phyloP scores from a whole-genome alignment of 257 asterid genomes.

The Striga asiatica region DNA sequence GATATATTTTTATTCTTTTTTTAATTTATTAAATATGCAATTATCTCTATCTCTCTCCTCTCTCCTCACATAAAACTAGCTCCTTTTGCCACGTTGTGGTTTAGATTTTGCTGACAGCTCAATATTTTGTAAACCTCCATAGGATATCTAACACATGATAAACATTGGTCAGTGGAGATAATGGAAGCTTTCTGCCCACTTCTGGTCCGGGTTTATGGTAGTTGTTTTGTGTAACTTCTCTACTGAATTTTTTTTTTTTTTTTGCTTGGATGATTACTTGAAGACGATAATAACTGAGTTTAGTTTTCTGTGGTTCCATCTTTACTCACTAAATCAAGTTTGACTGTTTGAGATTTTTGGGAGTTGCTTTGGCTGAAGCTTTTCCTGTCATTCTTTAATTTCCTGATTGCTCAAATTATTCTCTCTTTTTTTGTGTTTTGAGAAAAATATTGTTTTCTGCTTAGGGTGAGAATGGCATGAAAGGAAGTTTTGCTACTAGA shows the following conservation, averaged over 20 bases:
- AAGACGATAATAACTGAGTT: no score
- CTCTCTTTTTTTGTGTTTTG: slow-evolving; percentile 1
- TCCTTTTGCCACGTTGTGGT: not conserved
- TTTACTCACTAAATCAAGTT: no score
- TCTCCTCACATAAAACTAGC: no score
- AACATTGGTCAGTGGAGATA: not conserved
- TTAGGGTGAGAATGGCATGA: slow-evolving; percentile 84
- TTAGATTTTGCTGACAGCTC: not conserved
- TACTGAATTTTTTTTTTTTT: not conserved
- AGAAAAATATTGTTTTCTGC: slow-evolving; percentile 13
- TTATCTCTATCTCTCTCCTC: no score
- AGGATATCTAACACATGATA: not conserved
- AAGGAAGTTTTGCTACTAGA: slow-evolving; percentile 81
- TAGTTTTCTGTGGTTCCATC: not conserved
- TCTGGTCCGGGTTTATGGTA: not conserved
- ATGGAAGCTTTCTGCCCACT: not conserved
- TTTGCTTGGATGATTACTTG: not conserved
- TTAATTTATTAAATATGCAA: no score
- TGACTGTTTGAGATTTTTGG: not conserved
- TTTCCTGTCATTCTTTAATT: not conserved
- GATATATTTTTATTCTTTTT: no score
- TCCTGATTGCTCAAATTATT: not conserved
- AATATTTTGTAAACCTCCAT: not conserved
- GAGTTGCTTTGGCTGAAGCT: not conserved
- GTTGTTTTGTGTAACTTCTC: not conserved